Evolutionary conservation across 1,284 basidiomycete genomes (phyloP).

Genomic region (Pseudozyma tsukubaensis): DNA sequence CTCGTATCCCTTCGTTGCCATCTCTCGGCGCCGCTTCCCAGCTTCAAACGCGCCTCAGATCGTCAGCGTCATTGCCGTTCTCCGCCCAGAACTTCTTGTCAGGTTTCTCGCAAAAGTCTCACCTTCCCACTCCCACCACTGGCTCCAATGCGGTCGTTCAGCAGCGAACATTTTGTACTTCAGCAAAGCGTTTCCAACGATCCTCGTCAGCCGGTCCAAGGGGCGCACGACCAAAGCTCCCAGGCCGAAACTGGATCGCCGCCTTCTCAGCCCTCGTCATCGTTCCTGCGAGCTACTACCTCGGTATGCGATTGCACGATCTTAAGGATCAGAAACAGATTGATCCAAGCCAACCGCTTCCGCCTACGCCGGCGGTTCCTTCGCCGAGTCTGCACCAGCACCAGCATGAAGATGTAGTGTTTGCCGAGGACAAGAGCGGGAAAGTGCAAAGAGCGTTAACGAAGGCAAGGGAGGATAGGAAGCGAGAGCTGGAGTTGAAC

Average conservation of each 20-base stretch:
- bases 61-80: conserved; percentile 4
- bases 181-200: neutral
- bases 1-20: conserved; percentile 6
- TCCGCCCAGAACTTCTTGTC: conserved; percentile 14
- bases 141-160: too few relatives aligned
- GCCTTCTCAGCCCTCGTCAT: conserved; percentile 43
- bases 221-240: conserved; percentile 9
- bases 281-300: conserved; percentile 38
- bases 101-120: neutral
- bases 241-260: conserved; percentile 44
- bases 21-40: conserved; percentile 11
- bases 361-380: conserved; percentile 9
- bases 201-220: neutral
- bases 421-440: conserved; percentile 1
- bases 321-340: conserved; percentile 22
- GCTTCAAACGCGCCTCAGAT: conserved; percentile 14
- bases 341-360: conserved; percentile 14
- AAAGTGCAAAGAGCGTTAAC: conserved; percentile 5
- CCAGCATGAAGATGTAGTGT: conserved; percentile 5
- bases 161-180: conserved; percentile 13
- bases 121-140: neutral
- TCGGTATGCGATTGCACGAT: conserved; percentile 36
- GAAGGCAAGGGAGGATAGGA: conserved; percentile 8
- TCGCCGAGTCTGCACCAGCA: conserved; percentile 15
- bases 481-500: conserved; percentile 31